Conservation (phyloP, 2,329 filamentous ascomycete species). For the Tricladium varicosporioides region DNA sequence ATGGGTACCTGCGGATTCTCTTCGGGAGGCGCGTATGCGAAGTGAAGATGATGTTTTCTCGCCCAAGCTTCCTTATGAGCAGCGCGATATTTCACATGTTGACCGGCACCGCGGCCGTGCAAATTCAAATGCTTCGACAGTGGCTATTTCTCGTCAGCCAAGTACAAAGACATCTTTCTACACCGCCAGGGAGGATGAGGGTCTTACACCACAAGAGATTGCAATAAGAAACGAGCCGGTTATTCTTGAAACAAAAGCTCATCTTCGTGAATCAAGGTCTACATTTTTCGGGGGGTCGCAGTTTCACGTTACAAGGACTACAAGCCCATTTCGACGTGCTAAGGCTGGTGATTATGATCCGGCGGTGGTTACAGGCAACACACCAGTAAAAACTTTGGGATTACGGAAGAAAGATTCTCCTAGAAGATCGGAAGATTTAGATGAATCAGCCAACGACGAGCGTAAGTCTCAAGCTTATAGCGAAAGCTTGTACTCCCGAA, state of each 20-base stretch:
- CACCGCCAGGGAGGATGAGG: conserved; percentile 15
- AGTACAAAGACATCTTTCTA: conserved; percentile 22
- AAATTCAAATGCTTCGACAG: conserved; percentile 3
- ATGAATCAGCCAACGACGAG: not conserved
- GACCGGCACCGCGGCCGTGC: not conserved
- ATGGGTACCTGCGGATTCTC: conserved; percentile 21
- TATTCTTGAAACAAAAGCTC: conserved; percentile 25
- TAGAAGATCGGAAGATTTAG: not conserved
- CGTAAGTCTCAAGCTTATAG: conserved; percentile 22
- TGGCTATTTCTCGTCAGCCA: conserved; percentile 12
- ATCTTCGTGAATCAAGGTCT: conserved; percentile 43
- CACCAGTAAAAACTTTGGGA: not conserved
- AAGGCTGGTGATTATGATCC: conserved; percentile 32
- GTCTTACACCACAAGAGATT: conserved; percentile 29
- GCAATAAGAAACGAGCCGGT: conserved; percentile 29
- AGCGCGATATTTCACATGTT: not conserved
- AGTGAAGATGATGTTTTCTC: conserved; percentile 27
- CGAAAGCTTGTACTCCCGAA: conserved; percentile 35
- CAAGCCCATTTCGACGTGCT: conserved; percentile 54
- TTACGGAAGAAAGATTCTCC: conserved; percentile 5
- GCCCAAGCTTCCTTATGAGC: conserved; percentile 4
- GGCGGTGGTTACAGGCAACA: conserved; percentile 1
- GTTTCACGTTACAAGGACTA: conserved; percentile 51
- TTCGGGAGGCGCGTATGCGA: conserved; percentile 15
- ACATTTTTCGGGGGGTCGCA: conserved; percentile 52